phyloP scores from a whole-genome alignment of 257 asterid genomes.

The Nicotiana sylvestris region DNA sequence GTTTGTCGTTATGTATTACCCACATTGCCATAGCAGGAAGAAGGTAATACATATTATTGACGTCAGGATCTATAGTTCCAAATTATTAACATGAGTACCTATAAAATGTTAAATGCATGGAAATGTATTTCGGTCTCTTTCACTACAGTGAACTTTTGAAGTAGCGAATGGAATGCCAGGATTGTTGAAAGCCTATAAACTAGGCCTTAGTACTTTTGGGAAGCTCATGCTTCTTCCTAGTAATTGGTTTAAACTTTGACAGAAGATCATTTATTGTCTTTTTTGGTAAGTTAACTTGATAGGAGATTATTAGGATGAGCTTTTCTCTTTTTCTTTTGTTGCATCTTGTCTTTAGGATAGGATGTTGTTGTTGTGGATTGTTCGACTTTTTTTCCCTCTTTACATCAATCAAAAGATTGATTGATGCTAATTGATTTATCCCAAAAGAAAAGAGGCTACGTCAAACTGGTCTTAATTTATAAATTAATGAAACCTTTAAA shows the following conservation, averaged over 20 bases:
- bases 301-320: background rate
- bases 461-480: no score
- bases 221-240: background rate
- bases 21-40: background rate
- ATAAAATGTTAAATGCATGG: background rate
- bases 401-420: no score
- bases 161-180: background rate
- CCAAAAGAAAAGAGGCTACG: no score
- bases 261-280: background rate
- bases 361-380: no score
- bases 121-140: background rate
- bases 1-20: background rate
- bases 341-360: background rate
- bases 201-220: background rate
- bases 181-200: background rate
- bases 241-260: background rate
- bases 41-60: background rate
- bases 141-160: background rate
- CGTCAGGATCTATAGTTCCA: background rate
- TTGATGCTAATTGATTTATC: no score
- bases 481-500: no score
- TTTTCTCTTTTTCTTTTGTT: background rate
- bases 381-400: no score
- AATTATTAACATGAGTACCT: background rate
- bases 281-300: background rate